Evolutionary conservation across 441 rosid genomes (phyloP).

Genomic region (Jatropha multifida): DNA sequence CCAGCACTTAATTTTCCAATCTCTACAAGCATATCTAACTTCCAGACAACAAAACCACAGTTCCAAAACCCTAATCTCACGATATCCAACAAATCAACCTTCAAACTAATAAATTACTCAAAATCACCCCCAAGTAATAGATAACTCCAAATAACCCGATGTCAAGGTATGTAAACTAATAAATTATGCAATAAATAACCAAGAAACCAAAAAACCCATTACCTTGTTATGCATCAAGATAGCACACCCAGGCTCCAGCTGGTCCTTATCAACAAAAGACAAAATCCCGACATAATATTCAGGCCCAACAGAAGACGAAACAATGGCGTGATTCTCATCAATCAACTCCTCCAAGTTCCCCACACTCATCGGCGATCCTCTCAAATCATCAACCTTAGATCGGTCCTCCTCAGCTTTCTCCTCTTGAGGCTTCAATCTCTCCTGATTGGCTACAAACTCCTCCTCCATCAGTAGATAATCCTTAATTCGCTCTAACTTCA

Average conservation of each 20-base stretch:
- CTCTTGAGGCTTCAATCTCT: constrained; percentile 90
- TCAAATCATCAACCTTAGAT: constrained; percentile 89
- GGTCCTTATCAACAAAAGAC: constrained; percentile 89
- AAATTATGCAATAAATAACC: background rate
- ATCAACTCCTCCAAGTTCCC: constrained; percentile 91
- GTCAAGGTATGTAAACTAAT: background rate
- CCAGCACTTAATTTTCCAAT: background rate
- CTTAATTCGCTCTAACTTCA: constrained; percentile 85
- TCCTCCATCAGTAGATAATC: constrained; percentile 95
- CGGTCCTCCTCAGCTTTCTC: constrained; percentile 97
- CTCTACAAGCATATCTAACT: background rate
- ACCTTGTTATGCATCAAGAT: constrained; percentile 98
- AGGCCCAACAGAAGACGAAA: constrained; percentile 91
- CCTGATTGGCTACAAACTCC: constrained; percentile 91
- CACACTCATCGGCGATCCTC: constrained; percentile 97
- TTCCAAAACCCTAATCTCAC: background rate
- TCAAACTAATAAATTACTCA: background rate
- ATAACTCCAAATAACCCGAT: background rate
- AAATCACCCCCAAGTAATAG: background rate
- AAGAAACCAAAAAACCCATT: constrained; percentile 4
- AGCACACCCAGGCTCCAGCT: constrained; percentile 94
- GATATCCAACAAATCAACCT: background rate
- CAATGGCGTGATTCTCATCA: constrained; percentile 97
- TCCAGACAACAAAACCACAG: background rate
- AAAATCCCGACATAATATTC: constrained; percentile 93